A percentile compares a stretch with the other conserved stretches of the same genome.
phyloP scores from a whole-genome alignment of 345 rosid genomes.

The Populus nigra region DNA sequence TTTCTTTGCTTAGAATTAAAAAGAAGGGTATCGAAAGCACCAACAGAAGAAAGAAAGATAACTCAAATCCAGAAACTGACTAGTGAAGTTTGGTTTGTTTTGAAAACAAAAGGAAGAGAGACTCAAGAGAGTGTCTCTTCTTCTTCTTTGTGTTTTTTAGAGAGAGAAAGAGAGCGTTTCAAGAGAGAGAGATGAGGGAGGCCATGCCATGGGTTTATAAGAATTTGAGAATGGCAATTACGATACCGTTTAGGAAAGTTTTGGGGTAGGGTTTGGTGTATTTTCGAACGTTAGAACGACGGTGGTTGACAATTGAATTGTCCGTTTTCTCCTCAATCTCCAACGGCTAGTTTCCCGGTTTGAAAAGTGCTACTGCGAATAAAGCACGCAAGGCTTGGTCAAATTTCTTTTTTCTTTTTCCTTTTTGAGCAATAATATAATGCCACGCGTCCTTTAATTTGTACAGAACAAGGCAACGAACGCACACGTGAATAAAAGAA shows the following conservation, averaged over 20 bases:
- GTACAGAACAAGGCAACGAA: too few species aligned
- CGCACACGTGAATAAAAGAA: too few species aligned
- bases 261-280: neutral
- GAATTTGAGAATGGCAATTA: neutral
- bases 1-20: neutral
- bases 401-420: neutral
- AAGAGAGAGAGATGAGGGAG: neutral
- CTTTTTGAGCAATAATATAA: too few species aligned
- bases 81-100: neutral
- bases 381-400: too few species aligned
- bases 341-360: conserved; percentile 23
- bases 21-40: neutral
- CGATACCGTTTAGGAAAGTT: neutral
- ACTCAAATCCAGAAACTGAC: neutral
- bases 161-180: neutral
- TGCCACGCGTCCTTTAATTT: too few species aligned
- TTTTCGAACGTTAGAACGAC: conserved; percentile 11
- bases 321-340: neutral
- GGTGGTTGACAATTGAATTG: neutral
- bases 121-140: neutral
- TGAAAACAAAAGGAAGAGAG: neutral
- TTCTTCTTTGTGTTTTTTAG: neutral
- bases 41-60: neutral
- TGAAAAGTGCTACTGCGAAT: neutral
- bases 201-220: neutral